Evolutionary conservation across 139 green algal genomes (phyloP), one percentile per base, ranked within the genome.

Genomic region (Pseudopediastrum boryanum): DNA sequence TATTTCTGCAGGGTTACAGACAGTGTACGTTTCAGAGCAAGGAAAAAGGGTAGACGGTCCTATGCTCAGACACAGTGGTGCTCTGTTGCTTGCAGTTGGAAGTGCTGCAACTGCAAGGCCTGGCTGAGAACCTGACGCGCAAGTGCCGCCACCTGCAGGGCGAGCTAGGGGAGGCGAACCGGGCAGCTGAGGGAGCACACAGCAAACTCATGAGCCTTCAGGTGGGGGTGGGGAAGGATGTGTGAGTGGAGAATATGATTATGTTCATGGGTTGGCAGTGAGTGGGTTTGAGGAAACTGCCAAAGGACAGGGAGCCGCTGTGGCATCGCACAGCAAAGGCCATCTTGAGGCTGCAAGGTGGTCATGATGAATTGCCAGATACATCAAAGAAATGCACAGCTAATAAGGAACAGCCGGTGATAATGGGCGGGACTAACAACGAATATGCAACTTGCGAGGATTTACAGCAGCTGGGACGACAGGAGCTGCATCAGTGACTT

Each of bases 101-200:
- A 71, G 50, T 85, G 1, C 38, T 82, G 3, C 64, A 88, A 72
- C 65, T 90, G 75, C 81, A 48, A 42, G 71, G 80, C 6, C 72
- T 87, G 27, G 86, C 87, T 50, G 86, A 90, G 81, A 86, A 74
- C 70, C 46, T 90, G 19, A 83, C 31, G 2, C 83, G 86, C 56
- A 90, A 90, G 74, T 87, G 87, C 77, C 80, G 86, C 25, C 77
- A 86, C 64, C 73, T 88, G 23, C 36, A 69, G 29, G 79, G 83
- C 48, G 87, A 91, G 87, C 83, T 91, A 64, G 73, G 71, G 21
- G 87, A 89, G 23, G 73, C 82, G 19, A 80, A 74, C 46, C 64
- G 77, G 8, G 52, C 80, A 10, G 83, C 78, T 31, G 87, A 91
- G 66, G 77, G 85, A 13, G 38, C 69, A 52, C 86, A 87, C 56